Evolutionary conservation across 1,139 yeast species (phyloP).

Genomic region (Hyphopichia fennica): DNA sequence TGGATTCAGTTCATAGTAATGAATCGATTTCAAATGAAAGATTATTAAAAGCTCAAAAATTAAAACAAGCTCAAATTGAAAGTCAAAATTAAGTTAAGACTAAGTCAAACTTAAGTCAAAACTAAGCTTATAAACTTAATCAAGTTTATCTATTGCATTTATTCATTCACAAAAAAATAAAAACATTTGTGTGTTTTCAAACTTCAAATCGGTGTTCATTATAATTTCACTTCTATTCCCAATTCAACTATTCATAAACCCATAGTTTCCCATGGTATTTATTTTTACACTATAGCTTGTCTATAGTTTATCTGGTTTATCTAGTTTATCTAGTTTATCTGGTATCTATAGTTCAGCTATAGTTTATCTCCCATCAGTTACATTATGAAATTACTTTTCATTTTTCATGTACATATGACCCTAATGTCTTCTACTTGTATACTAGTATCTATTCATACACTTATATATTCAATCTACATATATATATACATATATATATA

Average conservation of each 20-base stretch:
- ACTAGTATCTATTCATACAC: background rate
- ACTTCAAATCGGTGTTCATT: too few relatives aligned
- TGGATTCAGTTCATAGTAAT: constrained; percentile 48
- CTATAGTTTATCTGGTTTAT: too few relatives aligned
- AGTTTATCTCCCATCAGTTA: too few relatives aligned
- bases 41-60: constrained; percentile 12
- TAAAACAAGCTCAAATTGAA: background rate
- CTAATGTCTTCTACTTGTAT: background rate
- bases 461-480: background rate
- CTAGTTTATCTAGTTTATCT: too few relatives aligned
- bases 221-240: background rate
- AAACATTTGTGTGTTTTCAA: too few relatives aligned
- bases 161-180: background rate
- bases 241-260: too few relatives aligned
- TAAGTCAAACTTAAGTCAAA: background rate
- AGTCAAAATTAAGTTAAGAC: background rate
- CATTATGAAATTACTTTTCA: too few relatives aligned
- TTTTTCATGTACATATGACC: background rate
- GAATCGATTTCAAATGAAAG: constrained; percentile 40
- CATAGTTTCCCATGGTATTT: too few relatives aligned
- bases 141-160: background rate
- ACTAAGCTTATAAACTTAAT: background rate
- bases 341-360: too few relatives aligned
- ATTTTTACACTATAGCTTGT: too few relatives aligned
- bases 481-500: background rate